Evolutionary conservation across 768 basidiomycete genomes (phyloP).

Genomic region (Lactarius quietus): DNA sequence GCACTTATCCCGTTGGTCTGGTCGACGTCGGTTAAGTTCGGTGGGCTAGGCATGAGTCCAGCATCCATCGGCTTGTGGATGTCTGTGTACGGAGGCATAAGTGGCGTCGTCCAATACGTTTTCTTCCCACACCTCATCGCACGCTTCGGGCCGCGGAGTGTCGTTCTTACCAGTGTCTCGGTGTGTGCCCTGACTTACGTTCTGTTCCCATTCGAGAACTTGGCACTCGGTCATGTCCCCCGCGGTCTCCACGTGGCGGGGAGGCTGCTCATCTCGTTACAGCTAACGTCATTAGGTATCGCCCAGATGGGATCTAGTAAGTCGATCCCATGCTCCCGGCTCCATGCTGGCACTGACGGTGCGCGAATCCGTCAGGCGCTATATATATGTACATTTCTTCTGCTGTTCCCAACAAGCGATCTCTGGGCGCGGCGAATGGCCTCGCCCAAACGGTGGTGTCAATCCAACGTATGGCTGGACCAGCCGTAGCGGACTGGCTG

Average conservation of each 20-base stretch:
- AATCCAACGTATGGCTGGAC: slow-evolving; percentile 44
- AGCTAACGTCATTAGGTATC: not conserved
- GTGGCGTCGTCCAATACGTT: slow-evolving; percentile 38
- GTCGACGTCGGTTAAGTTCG: slow-evolving; percentile 30
- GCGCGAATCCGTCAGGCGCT: slow-evolving; percentile 41
- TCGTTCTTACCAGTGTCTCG: slow-evolving; percentile 29
- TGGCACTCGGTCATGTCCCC: not conserved
- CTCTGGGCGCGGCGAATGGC: slow-evolving; percentile 67
- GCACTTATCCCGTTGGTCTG: slow-evolving; percentile 46
- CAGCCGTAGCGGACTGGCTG: slow-evolving; percentile 54
- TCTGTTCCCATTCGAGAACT: slow-evolving; percentile 30
- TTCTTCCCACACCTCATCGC: slow-evolving; percentile 37
- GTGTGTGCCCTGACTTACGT: slow-evolving; percentile 28
- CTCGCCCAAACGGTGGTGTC: slow-evolving; percentile 38
- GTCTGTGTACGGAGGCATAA: slow-evolving; percentile 35
- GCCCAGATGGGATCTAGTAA: not conserved
- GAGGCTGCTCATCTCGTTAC: not conserved
- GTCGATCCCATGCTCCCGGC: not conserved
- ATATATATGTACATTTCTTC: slow-evolving; percentile 66
- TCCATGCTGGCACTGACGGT: not conserved
- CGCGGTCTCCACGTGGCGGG: not conserved
- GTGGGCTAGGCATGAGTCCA: slow-evolving; percentile 35
- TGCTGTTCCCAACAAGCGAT: slow-evolving; percentile 57
- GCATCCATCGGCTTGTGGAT: slow-evolving; percentile 38
- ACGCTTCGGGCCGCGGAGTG: slow-evolving; percentile 35